These are phyloP conservation scores for Tulasnella calospora DNA, from an alignment of 768 basidiomycete genomes.

Conservation along the genomic window DNA sequence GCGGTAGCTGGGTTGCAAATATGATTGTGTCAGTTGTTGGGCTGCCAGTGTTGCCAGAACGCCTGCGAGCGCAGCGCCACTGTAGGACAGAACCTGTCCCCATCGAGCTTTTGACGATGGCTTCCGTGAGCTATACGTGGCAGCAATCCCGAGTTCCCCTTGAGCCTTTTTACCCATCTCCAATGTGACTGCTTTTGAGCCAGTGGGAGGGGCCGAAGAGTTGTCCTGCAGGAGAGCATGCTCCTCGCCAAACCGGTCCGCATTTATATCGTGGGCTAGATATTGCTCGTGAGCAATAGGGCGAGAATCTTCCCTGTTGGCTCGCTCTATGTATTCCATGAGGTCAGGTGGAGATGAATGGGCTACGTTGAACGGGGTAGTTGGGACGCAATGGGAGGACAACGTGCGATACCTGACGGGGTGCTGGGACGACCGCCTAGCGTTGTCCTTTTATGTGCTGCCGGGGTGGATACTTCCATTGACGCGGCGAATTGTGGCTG, in stretches of 20 bases:
- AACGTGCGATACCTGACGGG: neutral
- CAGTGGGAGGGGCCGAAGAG: neutral
- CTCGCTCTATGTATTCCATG: slow-evolving; percentile 13
- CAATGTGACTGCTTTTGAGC: neutral
- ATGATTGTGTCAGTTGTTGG: neutral
- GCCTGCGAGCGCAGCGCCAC: neutral
- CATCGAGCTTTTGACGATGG: neutral
- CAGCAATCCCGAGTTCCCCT: neutral
- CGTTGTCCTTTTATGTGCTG: neutral
- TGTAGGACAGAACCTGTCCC: neutral
- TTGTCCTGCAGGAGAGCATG: slow-evolving; percentile 15
- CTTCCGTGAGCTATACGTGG: neutral
- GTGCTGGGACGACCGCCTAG: no score
- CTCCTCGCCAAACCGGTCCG: neutral
- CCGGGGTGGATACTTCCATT: neutral
- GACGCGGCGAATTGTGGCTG: neutral
- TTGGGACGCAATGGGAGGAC: neutral
- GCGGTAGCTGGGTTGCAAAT: neutral
- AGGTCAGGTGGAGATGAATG: neutral
- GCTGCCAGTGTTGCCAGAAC: neutral
- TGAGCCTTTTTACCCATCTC: neutral
- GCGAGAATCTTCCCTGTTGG: neutral
- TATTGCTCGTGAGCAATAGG: slow-evolving; percentile 24
- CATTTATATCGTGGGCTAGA: slow-evolving; percentile 1
- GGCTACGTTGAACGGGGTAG: neutral